These are phyloP conservation scores for Kockovaella imperatae DNA, from an alignment of 768 basidiomycete genomes.

Conservation along the genomic window DNA sequence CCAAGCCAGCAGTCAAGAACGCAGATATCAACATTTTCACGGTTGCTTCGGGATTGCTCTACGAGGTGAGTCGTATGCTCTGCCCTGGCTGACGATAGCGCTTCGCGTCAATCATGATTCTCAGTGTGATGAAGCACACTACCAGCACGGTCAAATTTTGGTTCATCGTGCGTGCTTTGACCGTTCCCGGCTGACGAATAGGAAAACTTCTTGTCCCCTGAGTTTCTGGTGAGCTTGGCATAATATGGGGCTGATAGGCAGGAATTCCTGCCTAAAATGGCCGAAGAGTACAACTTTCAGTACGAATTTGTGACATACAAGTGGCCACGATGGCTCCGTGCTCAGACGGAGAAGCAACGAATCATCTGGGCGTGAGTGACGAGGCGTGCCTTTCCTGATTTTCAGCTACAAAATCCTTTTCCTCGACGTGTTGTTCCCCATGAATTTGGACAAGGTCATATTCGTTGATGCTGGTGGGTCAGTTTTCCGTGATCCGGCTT, in stretches of 20 bases:
- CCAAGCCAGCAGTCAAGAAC: conserved; percentile 45
- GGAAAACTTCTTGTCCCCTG: conserved; percentile 93
- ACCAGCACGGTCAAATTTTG: conserved; percentile 95
- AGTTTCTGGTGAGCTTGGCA: conserved; percentile 65
- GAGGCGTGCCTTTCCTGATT: not conserved
- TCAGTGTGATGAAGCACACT: conserved; percentile 90
- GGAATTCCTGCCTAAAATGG: conserved; percentile 93
- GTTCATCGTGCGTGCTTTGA: conserved; percentile 63
- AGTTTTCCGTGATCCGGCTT: not conserved
- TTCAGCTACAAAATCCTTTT: conserved; percentile 88
- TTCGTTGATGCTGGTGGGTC: conserved; percentile 74
- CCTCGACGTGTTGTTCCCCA: conserved; percentile 96
- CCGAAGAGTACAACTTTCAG: conserved; percentile 82
- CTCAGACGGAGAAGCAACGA: conserved; percentile 93
- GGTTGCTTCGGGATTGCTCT: conserved; percentile 89
- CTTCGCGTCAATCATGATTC: conserved; percentile 95
- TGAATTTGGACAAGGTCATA: conserved; percentile 97
- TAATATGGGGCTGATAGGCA: conserved; percentile 34
- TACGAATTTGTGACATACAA: conserved; percentile 98
- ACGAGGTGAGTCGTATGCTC: conserved; percentile 61
- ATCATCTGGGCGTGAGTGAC: conserved; percentile 76
- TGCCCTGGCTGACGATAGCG: conserved; percentile 53
- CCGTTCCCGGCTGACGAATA: conserved; percentile 7
- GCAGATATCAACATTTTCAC: conserved; percentile 99
- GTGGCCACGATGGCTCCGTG: conserved; percentile 97